Evolutionary conservation across 2,329 filamentous ascomycete genomes (phyloP).

Genomic region (Neophaeococcomyces mojaviensis): DNA sequence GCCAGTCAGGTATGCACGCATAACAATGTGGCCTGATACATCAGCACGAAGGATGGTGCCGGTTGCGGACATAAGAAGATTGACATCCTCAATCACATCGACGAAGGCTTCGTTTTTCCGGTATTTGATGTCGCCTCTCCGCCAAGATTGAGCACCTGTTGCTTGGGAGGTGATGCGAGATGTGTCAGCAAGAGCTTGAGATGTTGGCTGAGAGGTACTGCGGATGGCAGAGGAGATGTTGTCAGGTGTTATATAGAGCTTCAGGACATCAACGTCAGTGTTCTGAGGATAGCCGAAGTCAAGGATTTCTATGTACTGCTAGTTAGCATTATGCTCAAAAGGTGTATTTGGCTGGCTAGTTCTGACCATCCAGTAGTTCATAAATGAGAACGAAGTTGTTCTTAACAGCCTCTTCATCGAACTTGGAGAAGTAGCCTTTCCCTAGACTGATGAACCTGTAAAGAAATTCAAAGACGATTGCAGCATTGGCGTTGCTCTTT

Average conservation of each 20-base stretch:
- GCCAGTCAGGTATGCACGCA: constrained; percentile 94
- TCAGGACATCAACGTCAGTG: constrained; percentile 95
- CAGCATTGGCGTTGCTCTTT: constrained; percentile 98
- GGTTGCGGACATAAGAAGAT: constrained; percentile 96
- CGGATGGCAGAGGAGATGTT: constrained; percentile 75
- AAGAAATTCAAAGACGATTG: constrained; percentile 94
- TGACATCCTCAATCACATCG: constrained; percentile 98
- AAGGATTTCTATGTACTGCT: constrained; percentile 67
- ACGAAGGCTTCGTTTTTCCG: constrained; percentile 99
- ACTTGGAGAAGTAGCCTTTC: constrained; percentile 95
- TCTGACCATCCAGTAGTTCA: constrained; percentile 80
- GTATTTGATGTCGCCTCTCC: constrained; percentile 95
- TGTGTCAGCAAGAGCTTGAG: constrained; percentile 60
- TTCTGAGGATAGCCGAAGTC: constrained; percentile 99
- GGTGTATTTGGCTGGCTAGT: no score
- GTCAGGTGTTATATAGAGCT: constrained; percentile 99
- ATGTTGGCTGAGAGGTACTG: constrained; percentile 43
- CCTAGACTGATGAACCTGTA: constrained; percentile 86
- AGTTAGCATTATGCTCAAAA: constrained; percentile 16
- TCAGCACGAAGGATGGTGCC: constrained; percentile 91
- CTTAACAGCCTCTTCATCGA: constrained; percentile 98
- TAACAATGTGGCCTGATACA: constrained; percentile 94
- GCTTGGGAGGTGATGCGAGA: constrained; percentile 99
- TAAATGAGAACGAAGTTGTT: constrained; percentile 99
- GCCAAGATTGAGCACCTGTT: constrained; percentile 92